Conservation (phyloP, 202 grass and related monocot genomes). For the Brachypodium distachyon region DNA sequence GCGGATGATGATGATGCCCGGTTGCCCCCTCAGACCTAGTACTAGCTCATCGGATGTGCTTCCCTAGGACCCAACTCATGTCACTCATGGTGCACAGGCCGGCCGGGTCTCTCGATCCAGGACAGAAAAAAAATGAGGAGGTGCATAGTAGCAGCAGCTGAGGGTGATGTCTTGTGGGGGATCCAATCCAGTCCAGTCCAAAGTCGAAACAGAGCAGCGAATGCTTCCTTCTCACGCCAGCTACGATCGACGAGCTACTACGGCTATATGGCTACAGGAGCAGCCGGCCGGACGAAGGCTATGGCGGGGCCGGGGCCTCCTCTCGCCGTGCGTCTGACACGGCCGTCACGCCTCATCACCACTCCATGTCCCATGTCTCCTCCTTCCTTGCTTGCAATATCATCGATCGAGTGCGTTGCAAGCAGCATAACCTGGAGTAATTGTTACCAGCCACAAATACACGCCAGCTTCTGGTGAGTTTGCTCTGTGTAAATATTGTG, state of each 20-base stretch:
- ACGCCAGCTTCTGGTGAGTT: background rate
- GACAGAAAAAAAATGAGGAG: background rate
- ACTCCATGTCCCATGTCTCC: background rate
- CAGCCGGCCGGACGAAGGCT: background rate
- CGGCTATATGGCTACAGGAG: background rate
- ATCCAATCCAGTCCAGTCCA: no score
- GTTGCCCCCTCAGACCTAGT: no score
- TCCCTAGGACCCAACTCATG: background rate
- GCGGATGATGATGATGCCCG: no score
- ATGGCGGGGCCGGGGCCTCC: background rate
- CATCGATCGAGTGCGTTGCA: constrained; percentile 11
- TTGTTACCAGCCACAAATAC: background rate
- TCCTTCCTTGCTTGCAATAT: no score
- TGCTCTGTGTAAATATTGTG: no score
- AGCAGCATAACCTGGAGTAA: background rate
- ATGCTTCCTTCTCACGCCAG: constrained; percentile 39
- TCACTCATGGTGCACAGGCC: background rate
- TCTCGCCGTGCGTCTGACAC: background rate
- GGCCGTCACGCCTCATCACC: constrained; percentile 19
- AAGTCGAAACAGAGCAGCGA: background rate
- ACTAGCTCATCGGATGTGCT: background rate
- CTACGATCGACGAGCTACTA: background rate
- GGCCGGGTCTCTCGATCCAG: background rate
- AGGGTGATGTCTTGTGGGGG: background rate
- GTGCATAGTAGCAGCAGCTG: background rate